Base-by-base conservation (phyloP, 441 rosid species). In the Mallotus repandus region DNA sequence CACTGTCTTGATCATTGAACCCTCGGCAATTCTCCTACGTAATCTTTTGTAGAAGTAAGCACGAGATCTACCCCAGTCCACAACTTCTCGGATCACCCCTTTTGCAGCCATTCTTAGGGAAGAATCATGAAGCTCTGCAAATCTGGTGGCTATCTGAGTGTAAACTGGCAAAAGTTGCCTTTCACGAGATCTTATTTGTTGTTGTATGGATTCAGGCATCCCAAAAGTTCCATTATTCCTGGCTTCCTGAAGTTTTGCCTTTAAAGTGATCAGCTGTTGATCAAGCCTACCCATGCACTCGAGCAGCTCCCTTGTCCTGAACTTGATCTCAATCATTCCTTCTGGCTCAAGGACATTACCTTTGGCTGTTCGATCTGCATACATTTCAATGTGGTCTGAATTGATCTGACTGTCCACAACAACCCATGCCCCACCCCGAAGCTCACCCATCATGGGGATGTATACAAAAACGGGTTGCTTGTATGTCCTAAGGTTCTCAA, bases 391-490 rank as follows among this genome's bases (percentile, higher is more conserved):
- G 69, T 94, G 91, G 78, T 92, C 96, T 15, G 99, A 81, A 78
- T 96, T 96, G 72, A 96, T 96, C 84, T 79, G 87, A 81, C 99
- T 94, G 71, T 94, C 98, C 68, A 96, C 95, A 74, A 96, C 99
- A 50, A 91, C 99, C 99, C 98, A 96, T 10, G 99, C 98, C 66
- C 99, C 99, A 57, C 99, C 99, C 61, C 99, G 98, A 75, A 96
- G 94, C 84, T 96, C 99, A 63, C 97, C 97, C 98, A 94, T 94
- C 95, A 84, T 91, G 12, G 99, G 99, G 75, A 96, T 94, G 87
- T 94, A 96, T 18, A 96, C 96, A 80, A 92, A 96, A 77, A 96
- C 98, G 55, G 99, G 99, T 80, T 94, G 98, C 56, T 86, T 91
- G 88, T 96, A 96, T 16, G 97, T 92, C 83, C 99, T 85, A 74